phyloP scores from a whole-genome alignment of 306 rosid genomes.

The Canavalia ensiformis region DNA sequence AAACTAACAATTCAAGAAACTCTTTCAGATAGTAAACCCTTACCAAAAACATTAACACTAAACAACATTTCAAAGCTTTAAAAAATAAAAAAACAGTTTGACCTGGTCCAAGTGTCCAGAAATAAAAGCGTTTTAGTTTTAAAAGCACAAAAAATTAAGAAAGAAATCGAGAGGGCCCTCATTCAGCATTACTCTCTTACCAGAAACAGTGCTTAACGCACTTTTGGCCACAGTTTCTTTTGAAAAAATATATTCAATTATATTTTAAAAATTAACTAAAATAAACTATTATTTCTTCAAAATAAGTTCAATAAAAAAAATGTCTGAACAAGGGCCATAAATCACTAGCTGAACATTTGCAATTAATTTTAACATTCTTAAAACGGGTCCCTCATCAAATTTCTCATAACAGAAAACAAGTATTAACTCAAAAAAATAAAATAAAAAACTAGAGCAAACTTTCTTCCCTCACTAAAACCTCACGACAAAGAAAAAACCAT shows the following conservation, averaged over 20 bases:
- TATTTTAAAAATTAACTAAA: too few relatives aligned
- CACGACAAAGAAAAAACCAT: background rate
- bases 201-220: background rate
- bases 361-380: background rate
- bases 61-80: background rate
- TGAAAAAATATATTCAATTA: too few relatives aligned
- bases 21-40: background rate
- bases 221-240: too few relatives aligned
- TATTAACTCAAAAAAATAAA: background rate
- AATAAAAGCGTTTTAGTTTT: constrained; percentile 30
- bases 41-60: background rate
- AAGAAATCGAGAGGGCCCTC: constrained; percentile 46
- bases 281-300: too few relatives aligned
- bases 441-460: constrained; percentile 10
- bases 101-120: constrained; percentile 27
- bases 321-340: too few relatives aligned
- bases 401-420: background rate
- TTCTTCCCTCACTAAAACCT: background rate
- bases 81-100: background rate
- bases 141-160: constrained; percentile 2
- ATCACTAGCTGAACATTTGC: background rate
- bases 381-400: background rate
- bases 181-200: constrained; percentile 25
- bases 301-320: too few relatives aligned
- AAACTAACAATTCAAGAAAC: constrained; percentile 2